Evolutionary conservation across 2,329 filamentous ascomycete genomes (phyloP), one percentile per base, ranked within the genome.

Genomic region (Myriosclerotinia scirpicola): DNA sequence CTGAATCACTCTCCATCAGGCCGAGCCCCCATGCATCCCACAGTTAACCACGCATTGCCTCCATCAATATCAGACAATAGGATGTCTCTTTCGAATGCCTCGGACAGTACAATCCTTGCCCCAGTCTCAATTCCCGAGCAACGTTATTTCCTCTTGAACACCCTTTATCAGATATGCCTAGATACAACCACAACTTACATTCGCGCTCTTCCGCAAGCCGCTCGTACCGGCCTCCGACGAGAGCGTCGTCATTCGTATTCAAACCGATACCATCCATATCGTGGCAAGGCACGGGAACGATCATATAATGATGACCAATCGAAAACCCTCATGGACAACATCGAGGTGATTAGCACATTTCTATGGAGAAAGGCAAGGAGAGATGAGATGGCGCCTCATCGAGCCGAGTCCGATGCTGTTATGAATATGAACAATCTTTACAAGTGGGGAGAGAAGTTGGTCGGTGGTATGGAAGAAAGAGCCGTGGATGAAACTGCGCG

Each of bases 241-340:
- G 38, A 22, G 8, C 52, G 8, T 26, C 66, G 50, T 56, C 67
- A 66, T 44, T 42, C 48, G 48, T 52, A 64, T 26, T 54, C 50
- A 20, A 22, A 12, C 15, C 53, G 42, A 9, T 30, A 38, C 20
- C 44, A 64, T 36, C 69, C 53, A 44, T 67, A 68, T 54, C 67
- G 67, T 36, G 66, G 67, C 4, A 67, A 64, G 42, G n/a, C 17
- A 34, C 58, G 26, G 26, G 46, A 65, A 44, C 50, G 44, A 17
- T 48, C 30, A 30, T 60, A 65, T 15, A 60, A 65, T 20, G 64
- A 65, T 8, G 63, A 52, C 34, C 30, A 42, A 8, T 52, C 44
- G 5, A 55, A 54, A 14, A 70, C 66, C 3, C 63, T 72, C 11
- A 73, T 73, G 70, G 72, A 72, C 54, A 72, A 73, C 42, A 71